phyloP scores from a whole-genome alignment of 192 early-diverging fungal species.

The Entomortierella parvispora region DNA sequence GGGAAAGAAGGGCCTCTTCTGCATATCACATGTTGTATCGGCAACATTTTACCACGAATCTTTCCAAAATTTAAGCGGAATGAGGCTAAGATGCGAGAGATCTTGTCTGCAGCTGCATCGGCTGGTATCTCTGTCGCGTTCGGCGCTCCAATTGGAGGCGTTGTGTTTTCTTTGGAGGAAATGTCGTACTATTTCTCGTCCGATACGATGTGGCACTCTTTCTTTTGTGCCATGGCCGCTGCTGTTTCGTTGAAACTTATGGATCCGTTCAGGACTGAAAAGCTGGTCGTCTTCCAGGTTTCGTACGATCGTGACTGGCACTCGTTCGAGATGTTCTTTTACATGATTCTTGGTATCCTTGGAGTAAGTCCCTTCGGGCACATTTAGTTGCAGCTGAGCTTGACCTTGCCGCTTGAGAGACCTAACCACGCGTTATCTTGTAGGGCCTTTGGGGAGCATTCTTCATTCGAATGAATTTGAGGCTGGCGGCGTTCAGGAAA shows the following conservation, averaged over 20 bases:
- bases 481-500: conserved; percentile 78
- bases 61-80: conserved; percentile 94
- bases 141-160: conserved; percentile 96
- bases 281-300: conserved; percentile 89
- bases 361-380: conserved; percentile 62
- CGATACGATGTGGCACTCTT: conserved; percentile 94
- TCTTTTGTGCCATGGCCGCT: conserved; percentile 94
- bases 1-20: conserved; percentile 97
- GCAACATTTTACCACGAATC: conserved; percentile 85
- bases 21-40: conserved; percentile 90
- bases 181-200: conserved; percentile 93
- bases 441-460: conserved; percentile 89
- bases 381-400: background rate
- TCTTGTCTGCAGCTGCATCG: conserved; percentile 91
- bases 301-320: conserved; percentile 91
- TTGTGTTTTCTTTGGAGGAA: conserved; percentile 93
- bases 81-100: conserved; percentile 93
- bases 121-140: conserved; percentile 96
- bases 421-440: no score
- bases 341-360: conserved; percentile 83
- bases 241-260: conserved; percentile 81
- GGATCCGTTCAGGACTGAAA: conserved; percentile 85
- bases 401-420: no score
- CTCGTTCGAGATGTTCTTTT: conserved; percentile 90
- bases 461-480: conserved; percentile 77